Evolutionary conservation across 306 rosid genomes (phyloP).

Genomic region (Casuarina glauca): DNA sequence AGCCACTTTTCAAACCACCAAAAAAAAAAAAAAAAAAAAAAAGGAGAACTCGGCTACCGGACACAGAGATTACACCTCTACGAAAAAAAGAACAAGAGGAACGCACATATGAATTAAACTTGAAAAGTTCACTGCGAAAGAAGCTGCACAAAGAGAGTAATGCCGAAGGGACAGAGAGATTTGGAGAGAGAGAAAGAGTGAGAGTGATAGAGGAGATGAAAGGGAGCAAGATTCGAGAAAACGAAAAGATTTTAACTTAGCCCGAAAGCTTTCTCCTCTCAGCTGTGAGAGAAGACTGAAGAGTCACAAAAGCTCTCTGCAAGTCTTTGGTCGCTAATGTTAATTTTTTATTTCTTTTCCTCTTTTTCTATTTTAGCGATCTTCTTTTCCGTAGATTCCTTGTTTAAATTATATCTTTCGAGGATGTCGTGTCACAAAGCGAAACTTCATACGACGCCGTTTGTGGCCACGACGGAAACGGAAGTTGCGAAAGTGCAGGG

Average conservation of each 20-base stretch:
- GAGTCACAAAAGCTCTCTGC: constrained; percentile 9
- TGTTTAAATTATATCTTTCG: background rate
- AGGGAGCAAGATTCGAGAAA: constrained; percentile 13
- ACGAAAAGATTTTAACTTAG: constrained; percentile 23
- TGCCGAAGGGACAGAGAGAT: constrained; percentile 19
- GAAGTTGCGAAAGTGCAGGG: constrained; percentile 3
- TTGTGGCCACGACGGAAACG: background rate
- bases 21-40: background rate
- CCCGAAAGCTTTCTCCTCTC: constrained; percentile 19
- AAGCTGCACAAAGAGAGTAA: constrained; percentile 20
- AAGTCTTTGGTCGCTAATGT: constrained; percentile 1
- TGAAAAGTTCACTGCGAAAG: constrained; percentile 16
- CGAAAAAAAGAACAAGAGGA: background rate
- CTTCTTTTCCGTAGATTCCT: background rate
- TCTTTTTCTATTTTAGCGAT: background rate
- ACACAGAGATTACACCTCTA: background rate
- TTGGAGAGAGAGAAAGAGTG: constrained; percentile 15
- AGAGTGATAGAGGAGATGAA: constrained; percentile 15
- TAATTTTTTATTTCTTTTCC: background rate
- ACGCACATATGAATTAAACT: constrained; percentile 30
- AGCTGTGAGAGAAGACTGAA: constrained; percentile 5
- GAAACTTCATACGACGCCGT: background rate
- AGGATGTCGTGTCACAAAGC: background rate
- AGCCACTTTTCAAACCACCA: constrained; percentile 7
- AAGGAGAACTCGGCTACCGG: constrained; percentile 9